These are phyloP conservation scores for Pseudohalonectria lignicola DNA, from an alignment of 2,329 filamentous ascomycete genomes.

Conservation along the genomic window DNA sequence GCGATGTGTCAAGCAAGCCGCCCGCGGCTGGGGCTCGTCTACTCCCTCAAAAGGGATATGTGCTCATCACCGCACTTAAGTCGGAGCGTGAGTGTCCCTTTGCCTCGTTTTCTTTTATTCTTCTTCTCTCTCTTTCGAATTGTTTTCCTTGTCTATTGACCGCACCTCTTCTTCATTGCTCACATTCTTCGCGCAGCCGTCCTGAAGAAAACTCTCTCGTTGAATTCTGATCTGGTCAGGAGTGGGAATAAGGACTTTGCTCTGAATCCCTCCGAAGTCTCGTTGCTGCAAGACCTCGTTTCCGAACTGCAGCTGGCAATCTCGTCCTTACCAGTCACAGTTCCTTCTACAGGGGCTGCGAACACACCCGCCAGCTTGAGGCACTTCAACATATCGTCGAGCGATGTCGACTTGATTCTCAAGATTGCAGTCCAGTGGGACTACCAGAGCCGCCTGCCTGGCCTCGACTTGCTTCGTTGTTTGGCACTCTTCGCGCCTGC, in stretches of 20 bases:
- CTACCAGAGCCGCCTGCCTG: slow-evolving; percentile 67
- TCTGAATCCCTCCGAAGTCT: slow-evolving; percentile 56
- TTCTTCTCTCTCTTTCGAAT: neutral
- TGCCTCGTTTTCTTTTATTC: no score
- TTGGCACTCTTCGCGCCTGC: slow-evolving; percentile 57
- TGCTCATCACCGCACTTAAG: slow-evolving; percentile 55
- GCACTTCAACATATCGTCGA: no score
- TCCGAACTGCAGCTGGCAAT: slow-evolving; percentile 50
- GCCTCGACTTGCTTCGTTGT: slow-evolving; percentile 79
- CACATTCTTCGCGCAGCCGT: neutral
- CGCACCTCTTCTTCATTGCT: no score
- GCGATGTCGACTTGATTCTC: no score
- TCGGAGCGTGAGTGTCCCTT: slow-evolving; percentile 28
- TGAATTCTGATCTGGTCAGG: slow-evolving; percentile 63
- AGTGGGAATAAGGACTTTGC: slow-evolving; percentile 64
- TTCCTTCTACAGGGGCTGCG: slow-evolving; percentile 17
- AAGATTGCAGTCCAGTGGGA: slow-evolving; percentile 74
- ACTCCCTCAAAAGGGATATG: slow-evolving; percentile 69
- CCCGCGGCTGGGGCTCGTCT: no score
- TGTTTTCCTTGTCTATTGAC: no score
- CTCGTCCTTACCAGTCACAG: slow-evolving; percentile 14
- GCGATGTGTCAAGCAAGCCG: no score
- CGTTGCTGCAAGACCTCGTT: slow-evolving; percentile 1
- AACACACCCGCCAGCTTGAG: slow-evolving; percentile 22
- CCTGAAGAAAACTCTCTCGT: slow-evolving; percentile 50